Evolutionary conservation across 345 rosid species (phyloP).

Genomic region (Syzygium oleosum): DNA sequence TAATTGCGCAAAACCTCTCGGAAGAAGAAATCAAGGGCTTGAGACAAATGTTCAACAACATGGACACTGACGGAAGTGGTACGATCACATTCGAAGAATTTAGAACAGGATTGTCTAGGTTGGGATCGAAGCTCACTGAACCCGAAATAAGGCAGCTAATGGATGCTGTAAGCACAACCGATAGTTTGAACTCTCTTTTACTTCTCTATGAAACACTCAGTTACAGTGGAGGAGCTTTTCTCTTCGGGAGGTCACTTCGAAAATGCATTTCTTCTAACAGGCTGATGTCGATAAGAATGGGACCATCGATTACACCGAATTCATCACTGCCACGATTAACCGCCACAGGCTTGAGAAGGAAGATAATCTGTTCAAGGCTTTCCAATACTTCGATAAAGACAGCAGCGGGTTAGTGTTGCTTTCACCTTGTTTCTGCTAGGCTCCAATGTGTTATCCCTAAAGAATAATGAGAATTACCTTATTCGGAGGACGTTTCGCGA

Average conservation of each 20-base stretch:
- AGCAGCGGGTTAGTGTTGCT: constrained; percentile 50
- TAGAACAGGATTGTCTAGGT: constrained; percentile 49
- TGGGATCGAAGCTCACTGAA: constrained; percentile 78
- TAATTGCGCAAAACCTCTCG: constrained; percentile 70
- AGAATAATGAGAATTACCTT: not conserved
- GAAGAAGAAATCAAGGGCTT: constrained; percentile 86
- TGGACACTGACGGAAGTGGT: constrained; percentile 85
- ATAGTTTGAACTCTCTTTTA: not conserved
- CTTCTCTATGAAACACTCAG: not conserved
- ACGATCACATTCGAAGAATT: constrained; percentile 82
- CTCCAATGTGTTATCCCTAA: not conserved
- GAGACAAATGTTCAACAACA: constrained; percentile 73
- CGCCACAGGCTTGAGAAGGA: constrained; percentile 73
- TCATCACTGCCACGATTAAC: constrained; percentile 84
- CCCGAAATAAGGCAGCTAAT: constrained; percentile 70
- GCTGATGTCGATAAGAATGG: constrained; percentile 90
- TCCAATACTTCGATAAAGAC: constrained; percentile 70
- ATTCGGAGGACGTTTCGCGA: not conserved
- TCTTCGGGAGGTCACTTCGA: not conserved
- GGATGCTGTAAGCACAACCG: constrained; percentile 72
- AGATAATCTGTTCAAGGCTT: constrained; percentile 60
- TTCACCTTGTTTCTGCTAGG: not conserved
- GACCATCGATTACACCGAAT: constrained; percentile 79
- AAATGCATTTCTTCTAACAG: constrained; percentile 18
- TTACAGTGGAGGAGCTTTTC: not conserved